Percentiles rank a stretch among this genome's conserved stretches.
Conservation (phyloP, 371 early-diverging fungal genomes). For the Lichtheimia hyalospora region DNA sequence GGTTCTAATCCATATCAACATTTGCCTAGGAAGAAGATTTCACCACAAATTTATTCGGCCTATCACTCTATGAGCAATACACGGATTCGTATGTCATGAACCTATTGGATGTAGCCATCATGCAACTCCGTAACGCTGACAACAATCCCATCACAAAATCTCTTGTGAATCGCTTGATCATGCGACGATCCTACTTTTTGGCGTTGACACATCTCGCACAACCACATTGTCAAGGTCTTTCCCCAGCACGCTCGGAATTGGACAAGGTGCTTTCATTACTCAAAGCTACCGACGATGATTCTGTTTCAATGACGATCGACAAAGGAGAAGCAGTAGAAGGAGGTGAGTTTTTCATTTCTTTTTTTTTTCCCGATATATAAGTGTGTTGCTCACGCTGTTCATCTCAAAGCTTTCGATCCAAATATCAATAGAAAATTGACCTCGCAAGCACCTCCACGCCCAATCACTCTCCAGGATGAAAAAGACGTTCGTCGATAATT, state of each 20-base stretch:
- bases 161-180: constrained; percentile 26
- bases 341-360: constrained; percentile 14
- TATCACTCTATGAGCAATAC: constrained; percentile 56
- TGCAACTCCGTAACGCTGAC: background rate
- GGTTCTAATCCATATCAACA: too few species aligned
- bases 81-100: constrained; percentile 45
- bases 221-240: constrained; percentile 24
- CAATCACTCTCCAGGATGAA: constrained; percentile 51
- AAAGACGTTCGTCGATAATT: constrained; percentile 30
- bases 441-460: constrained; percentile 72
- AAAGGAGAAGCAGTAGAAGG: constrained; percentile 25
- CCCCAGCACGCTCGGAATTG: constrained; percentile 29
- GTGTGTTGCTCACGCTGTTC: background rate
- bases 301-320: constrained; percentile 14
- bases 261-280: constrained; percentile 9
- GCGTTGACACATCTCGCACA: constrained; percentile 37
- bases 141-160: constrained; percentile 2
- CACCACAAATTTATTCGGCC: constrained; percentile 62
- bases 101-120: constrained; percentile 45
- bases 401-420: constrained; percentile 59
- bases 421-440: constrained; percentile 68
- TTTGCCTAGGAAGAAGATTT: constrained; percentile 67
- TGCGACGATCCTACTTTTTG: constrained; percentile 31
- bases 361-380: background rate
- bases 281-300: constrained; percentile 3